Percentiles rank a stretch among this genome's conserved stretches.
Evolutionary conservation across 164 flowering plant species (phyloP).

Genomic region (Brasenia schreberi): DNA sequence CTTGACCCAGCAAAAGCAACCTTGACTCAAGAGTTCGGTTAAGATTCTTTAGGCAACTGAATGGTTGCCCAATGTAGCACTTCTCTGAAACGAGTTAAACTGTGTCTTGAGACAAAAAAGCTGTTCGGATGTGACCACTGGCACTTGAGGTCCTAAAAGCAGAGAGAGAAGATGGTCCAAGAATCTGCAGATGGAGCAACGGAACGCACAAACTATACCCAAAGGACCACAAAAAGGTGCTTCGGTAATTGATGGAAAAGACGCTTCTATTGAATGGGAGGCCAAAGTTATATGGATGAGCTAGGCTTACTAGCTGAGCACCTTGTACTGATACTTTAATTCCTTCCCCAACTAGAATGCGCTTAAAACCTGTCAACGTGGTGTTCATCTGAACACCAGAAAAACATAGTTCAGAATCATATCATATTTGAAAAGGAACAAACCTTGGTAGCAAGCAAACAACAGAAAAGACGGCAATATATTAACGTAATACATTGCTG

Average conservation of each 20-base stretch:
- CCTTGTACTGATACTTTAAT: conserved; percentile 36
- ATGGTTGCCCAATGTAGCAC: conserved; percentile 24
- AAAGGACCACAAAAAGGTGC: conserved; percentile 17
- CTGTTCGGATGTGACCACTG: conserved; percentile 20
- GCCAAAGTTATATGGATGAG: conserved; percentile 21
- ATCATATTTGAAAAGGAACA: too few species aligned
- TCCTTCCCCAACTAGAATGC: conserved; percentile 61
- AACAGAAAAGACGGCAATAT: too few species aligned
- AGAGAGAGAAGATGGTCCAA: conserved; percentile 45
- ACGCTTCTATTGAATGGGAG: conserved; percentile 13
- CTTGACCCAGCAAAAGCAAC: conserved; percentile 27
- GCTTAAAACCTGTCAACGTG: conserved; percentile 36
- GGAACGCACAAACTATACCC: conserved; percentile 21
- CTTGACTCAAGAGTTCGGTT: conserved; percentile 20
- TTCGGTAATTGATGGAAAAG: conserved; percentile 3
- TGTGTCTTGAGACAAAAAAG: conserved; percentile 16
- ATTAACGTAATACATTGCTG: too few species aligned
- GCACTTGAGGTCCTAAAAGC: conserved; percentile 38
- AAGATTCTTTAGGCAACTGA: conserved; percentile 19
- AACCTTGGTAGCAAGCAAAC: too few species aligned
- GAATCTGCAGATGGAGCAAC: conserved; percentile 30
- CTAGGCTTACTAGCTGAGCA: conserved; percentile 37
- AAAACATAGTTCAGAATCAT: too few species aligned
- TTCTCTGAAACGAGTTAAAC: conserved; percentile 48
- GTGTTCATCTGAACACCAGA: conserved; percentile 29